phyloP scores from a whole-genome alignment of 805 yeast genomes.

The Kluyveromyces starmeri region DNA sequence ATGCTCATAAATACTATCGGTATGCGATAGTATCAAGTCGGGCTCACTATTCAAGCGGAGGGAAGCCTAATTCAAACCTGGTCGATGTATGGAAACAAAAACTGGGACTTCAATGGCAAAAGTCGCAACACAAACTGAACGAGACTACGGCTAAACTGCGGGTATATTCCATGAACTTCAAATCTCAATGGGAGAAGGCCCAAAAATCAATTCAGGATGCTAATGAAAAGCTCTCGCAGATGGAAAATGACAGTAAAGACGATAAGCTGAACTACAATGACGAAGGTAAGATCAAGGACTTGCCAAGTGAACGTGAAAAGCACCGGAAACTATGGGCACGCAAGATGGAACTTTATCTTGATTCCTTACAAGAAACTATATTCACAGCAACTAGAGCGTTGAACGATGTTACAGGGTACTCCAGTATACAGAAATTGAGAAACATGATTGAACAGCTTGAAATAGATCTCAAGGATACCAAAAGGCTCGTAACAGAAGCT shows the following conservation, averaged over 20 bases:
- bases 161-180: conserved; percentile 12
- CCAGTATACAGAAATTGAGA: conserved; percentile 66
- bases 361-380: conserved; percentile 48
- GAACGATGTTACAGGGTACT: conserved; percentile 89
- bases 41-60: not conserved
- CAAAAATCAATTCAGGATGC: conserved; percentile 31
- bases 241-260: conserved; percentile 30
- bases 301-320: conserved; percentile 40
- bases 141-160: conserved; percentile 8
- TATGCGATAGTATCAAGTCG: too few species aligned
- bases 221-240: conserved; percentile 30
- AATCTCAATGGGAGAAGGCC: conserved; percentile 22
- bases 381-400: conserved; percentile 57
- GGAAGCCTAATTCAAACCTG: not conserved
- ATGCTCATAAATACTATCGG: too few species aligned
- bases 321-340: conserved; percentile 35
- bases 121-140: conserved; percentile 8
- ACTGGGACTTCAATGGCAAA: conserved; percentile 12
- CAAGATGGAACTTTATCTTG: conserved; percentile 40
- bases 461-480: conserved; percentile 37
- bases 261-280: conserved; percentile 27
- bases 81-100: conserved; percentile 4
- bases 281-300: conserved; percentile 26
- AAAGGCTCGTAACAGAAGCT: conserved; percentile 38
- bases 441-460: conserved; percentile 51